Evolutionary conservation across 2,329 filamentous ascomycete species (phyloP).

Genomic region (Zarea fungicola): DNA sequence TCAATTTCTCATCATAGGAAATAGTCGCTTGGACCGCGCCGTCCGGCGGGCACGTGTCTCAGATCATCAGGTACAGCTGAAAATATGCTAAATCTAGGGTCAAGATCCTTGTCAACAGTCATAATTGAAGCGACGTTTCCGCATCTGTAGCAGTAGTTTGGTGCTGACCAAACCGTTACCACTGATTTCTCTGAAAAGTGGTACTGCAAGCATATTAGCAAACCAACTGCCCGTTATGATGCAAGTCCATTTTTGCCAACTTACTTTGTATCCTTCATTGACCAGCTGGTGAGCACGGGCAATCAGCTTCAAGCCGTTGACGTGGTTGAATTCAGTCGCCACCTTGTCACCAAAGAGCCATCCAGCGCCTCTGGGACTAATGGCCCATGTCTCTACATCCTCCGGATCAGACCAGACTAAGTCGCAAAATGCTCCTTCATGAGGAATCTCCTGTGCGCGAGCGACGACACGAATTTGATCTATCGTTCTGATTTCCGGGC

Average conservation of each 20-base stretch:
- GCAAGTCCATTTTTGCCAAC: constrained; percentile 6
- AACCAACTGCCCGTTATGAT: not conserved
- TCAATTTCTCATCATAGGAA: constrained; percentile 50
- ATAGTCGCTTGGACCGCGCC: constrained; percentile 63
- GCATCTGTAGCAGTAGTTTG: constrained; percentile 92
- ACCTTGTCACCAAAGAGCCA: constrained; percentile 98
- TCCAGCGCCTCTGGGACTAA: constrained; percentile 91
- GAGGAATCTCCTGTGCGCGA: constrained; percentile 93
- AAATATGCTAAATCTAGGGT: constrained; percentile 90
- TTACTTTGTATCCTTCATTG: constrained; percentile 94
- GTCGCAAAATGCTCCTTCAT: constrained; percentile 97
- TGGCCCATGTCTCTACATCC: constrained; percentile 92
- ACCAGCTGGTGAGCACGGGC: constrained; percentile 96
- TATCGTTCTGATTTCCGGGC: constrained; percentile 89
- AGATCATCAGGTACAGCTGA: constrained; percentile 82
- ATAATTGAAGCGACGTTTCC: constrained; percentile 97
- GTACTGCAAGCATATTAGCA: constrained; percentile 49
- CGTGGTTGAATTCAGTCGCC: constrained; percentile 93
- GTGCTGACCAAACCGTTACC: constrained; percentile 96
- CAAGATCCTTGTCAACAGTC: constrained; percentile 78
- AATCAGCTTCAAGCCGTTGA: constrained; percentile 94
- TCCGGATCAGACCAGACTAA: constrained; percentile 98
- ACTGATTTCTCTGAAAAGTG: constrained; percentile 94
- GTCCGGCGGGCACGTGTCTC: constrained; percentile 69
- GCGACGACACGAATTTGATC: constrained; percentile 99